These are phyloP conservation scores for Citropsis articulata DNA, from an alignment of 345 rosid species.

Conservation along the genomic window DNA sequence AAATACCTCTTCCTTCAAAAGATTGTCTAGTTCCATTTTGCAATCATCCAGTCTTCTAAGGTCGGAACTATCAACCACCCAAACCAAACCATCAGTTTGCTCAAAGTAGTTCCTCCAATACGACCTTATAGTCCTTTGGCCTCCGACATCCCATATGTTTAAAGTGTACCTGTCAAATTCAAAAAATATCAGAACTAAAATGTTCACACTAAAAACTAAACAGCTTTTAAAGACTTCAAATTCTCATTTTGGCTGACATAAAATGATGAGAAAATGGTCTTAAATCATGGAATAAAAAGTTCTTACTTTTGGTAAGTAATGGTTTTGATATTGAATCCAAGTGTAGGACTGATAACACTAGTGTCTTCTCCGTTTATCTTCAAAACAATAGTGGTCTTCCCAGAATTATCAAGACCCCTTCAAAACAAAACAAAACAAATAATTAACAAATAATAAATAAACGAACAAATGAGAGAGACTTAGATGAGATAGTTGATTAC, in stretches of 20 bases:
- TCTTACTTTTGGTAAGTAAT: slow-evolving; percentile 64
- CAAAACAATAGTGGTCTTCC: slow-evolving; percentile 91
- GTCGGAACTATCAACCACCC: slow-evolving; percentile 97
- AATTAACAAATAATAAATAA: too few relatives aligned
- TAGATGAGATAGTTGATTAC: slow-evolving; percentile 7
- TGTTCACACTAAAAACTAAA: background rate
- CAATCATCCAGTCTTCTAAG: slow-evolving; percentile 92
- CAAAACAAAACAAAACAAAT: slow-evolving; percentile 1
- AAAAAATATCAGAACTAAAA: background rate
- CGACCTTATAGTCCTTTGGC: slow-evolving; percentile 88
- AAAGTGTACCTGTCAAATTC: slow-evolving; percentile 57
- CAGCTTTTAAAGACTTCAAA: background rate
- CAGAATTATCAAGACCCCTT: slow-evolving; percentile 92
- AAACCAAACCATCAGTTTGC: slow-evolving; percentile 93
- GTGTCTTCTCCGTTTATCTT: slow-evolving; percentile 94
- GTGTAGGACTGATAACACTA: slow-evolving; percentile 85
- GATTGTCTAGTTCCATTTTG: slow-evolving; percentile 84
- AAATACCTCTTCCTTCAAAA: slow-evolving; percentile 90
- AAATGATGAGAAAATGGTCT: too few relatives aligned
- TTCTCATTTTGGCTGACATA: background rate
- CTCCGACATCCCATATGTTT: slow-evolving; percentile 95
- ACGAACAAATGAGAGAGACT: background rate
- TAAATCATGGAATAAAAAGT: background rate
- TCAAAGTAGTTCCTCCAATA: slow-evolving; percentile 98
- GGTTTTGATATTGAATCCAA: slow-evolving; percentile 92